Evolutionary conservation across 208 protist species (phyloP), one percentile per base, ranked within the genome.

Genomic region (Leishmania amazonensis): DNA sequence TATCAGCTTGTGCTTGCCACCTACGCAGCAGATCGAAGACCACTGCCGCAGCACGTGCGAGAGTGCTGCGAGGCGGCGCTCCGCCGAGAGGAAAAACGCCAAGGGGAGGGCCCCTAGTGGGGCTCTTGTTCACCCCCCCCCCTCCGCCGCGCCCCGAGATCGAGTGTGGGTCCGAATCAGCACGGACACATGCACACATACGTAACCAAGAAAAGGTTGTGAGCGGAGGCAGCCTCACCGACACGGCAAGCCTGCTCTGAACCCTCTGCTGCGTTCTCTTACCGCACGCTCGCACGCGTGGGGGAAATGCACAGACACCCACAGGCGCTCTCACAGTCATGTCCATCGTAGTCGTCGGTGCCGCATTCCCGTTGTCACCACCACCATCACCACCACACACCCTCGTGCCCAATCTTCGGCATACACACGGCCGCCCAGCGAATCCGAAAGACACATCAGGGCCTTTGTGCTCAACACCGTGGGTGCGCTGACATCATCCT

Each of bases 61-160:
- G 51, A 5, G 17, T 79, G 75, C 60, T 79, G 75, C 28, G 75
- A 79, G 45, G 75, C 53, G 60, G 75, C 54, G 54, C 53, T 79
- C 35, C 75, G 35, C 24, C 60, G 75, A 40, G 53, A 64, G 31
- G 31, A 9, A 38, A 76, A 40, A 62, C 0, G 31, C 0, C 2
- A 24, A 45, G 35, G 6, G 68, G 28, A 31, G 28, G 67, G 17
- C 8, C 40, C 24, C 7, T 24, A 0, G 1, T 24, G n/a, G 24
- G 24, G 35, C 40, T 17, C 42, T 19, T 49, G 3, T 19, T 9
- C 68, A 19, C 9, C 31, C 49, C 49, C 31, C 49, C 49, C 72
- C 38, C 49, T 9, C 40, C n/a, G 0, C 72, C 13, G 8, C 28
- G 31, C 31, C 24, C 58, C 45, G 11, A 13, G 7, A n/a, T n/a